Base-by-base conservation (phyloP, 176 grass and related monocot species). In the Carex myosuroides region DNA sequence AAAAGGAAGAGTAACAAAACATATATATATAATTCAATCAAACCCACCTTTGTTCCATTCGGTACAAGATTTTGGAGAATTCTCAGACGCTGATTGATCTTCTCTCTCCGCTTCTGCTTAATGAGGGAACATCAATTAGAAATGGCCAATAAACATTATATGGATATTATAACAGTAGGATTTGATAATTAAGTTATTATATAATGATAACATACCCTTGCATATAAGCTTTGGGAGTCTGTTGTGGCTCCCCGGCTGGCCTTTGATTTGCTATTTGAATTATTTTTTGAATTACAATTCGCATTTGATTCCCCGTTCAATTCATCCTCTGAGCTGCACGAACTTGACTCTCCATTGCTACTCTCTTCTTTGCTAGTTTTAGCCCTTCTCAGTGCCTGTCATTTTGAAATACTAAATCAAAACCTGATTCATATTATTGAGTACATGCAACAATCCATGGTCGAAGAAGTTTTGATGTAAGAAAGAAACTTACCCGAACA, bases 21-120 rank as follows among this genome's bases (percentile, higher is more conserved):
- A 64, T 8, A 5, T 3, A 79, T 29, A 18, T 72, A 48, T 61
- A 35, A 64, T 37, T 29, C 52, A 29, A 79, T 21, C 46, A 56
- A 79, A 41, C 89, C 81, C 87, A 98, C 95, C 78, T 98, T 98
- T 84, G 95, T 98, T 76, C 92, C 92, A 86, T 98, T 98, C 30
- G 92, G 95, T 79, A 95, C 92, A 88, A 98, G 75, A 62, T 89
- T 90, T 84, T 98, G 95, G 67, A 98, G 84, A 64, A 88, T 93
- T 83, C 61, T 95, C 83, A 98, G 2, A 85, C 91, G 94, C 80
- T 93, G 89, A 58, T 98, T 98, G 88, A 98, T 98, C 86, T 91
- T 95, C 79, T 98, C 95, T 90, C 95, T 95, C 85, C 95, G 91
- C 60, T 95, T 98, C 95, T 98, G 91, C 82, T 85, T 53, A 90